Base-by-base conservation (phyloP, 2,329 filamentous ascomycete genomes). In the Paecilomyces fulvus region DNA sequence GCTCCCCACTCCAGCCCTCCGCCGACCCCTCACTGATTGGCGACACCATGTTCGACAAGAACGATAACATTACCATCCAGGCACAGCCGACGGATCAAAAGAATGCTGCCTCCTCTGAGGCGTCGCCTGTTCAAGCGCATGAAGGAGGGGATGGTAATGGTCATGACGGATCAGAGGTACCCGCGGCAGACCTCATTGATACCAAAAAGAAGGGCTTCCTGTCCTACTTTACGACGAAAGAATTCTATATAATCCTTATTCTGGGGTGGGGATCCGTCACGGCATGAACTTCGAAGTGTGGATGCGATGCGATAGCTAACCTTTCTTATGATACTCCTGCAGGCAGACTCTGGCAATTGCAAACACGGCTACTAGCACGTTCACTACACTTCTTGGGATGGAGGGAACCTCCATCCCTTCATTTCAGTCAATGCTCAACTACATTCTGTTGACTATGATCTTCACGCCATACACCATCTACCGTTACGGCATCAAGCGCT, bases 341-440 rank as follows among this genome's bases (percentile, higher is more conserved):
- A 83, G 83, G 58, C 92, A 96, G 80, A 73, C 91, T 54, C 84
- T 96, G 49, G 85, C 92, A 3, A 83, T 99, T 58, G 92, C 90
- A 77, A 94, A 95, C 74, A 96, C 92, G 1, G 85, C 84, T 30
- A 96, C 92, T 53, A 96, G 95, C 79, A 97, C 94, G 51, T 90
- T 97, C 69, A 89, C 88, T 37, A 83, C 82, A 25, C 83, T 96
- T 55, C 84, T 99, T 30, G 80, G 80, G 56, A 73, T 75, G 4
- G 74, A 82, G 60, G 82, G 85, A 52, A 92, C 88, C 62, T 90
- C 83, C 59, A 95, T 97, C 63, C 94, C 94, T 7, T 90, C 94
- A 55, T 96, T 97, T 78, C 94, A 99, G 77, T 90, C 89, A 30
- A 83, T 97, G 66, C 95, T 96, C 81, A 96, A 94, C 76, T 99